Evolutionary conservation across 306 rosid genomes (phyloP), one percentile per base, ranked within the genome.

Genomic region (Castanea crenata): DNA sequence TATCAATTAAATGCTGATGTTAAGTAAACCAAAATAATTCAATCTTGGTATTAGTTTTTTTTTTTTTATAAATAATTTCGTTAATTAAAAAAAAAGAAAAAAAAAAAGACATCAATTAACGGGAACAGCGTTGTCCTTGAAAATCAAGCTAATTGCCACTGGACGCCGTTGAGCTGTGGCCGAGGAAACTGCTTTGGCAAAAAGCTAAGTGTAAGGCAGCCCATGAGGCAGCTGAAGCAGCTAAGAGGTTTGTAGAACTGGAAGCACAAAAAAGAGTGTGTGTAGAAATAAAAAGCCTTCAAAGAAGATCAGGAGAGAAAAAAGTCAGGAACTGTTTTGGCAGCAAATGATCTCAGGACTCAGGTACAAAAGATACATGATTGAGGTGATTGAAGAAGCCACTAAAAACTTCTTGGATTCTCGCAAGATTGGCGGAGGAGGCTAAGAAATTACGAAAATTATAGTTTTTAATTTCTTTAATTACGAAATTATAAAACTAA

Each of bases 401-500:
- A 92, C 98, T 15, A 21, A 83, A 0, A 34, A 51, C 74, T 92
- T 94, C 65, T 21, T 85, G 0, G 75, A 65, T 19, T 46, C 85
- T 41, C 83, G 80, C 71, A 92, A 90, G 81, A 87, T 94, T 14
- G 97, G 98, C 1, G 97, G 92, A 89, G 97, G 98, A 63, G 97
- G 97, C 55, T 94, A 92, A 69, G 98, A 38, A 38, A 38, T 38
- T 38, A 38, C 11, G 46, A 38, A 38, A 38, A 38, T 38, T 38
- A 38, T 10, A 38, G 46, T 38, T 38, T 38, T 38, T 7, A 38
- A 1, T 35, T 35, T 38, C 6, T 38, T 38, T 38, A 7, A 7
- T 38, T 38, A 7, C 8, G 46, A 38, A 38, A 38, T 7, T 38
- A 38, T 38, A 38, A 38, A 38, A 38, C 7, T 7, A 7, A 38